Base-by-base conservation (phyloP, 768 basidiomycete species). In the Podaxis sp. region DNA sequence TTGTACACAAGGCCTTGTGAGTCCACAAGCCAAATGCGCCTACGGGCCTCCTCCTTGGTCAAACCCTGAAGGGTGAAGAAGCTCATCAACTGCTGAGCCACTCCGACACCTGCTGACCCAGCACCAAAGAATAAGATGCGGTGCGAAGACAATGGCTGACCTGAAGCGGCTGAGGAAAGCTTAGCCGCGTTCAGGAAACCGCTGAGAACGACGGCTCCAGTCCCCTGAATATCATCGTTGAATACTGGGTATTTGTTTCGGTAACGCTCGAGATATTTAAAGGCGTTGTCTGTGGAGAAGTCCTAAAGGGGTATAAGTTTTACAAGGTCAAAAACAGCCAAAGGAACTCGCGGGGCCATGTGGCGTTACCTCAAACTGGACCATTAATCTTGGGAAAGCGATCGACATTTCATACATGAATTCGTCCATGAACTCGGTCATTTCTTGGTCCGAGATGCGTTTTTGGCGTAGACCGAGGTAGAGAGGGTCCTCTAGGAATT, bases 91-190 rank as follows among this genome's bases (percentile, higher is more conserved):
- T 96, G 94, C 76, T 85, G 87, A 61, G 90, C 95, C 50, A 98
- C 95, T 51, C 95, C 96, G 57, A 97, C 91, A 65, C 94, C 95
- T 2, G 93, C 92, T 25, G 89, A 91, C 4, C 96, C 96, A 3
- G 95, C 93, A 17, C 96, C 96, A 59, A 93, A 88, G 82, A 98
- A 96, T 47, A 96, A 84, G 68, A 97, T 93, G 41, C 87, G 85
- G 70, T 96, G 95, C 33, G 87, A 84, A 37, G 79, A 77, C 43
- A 94, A 77, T 7, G 90, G 82, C 7, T 76, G 75, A 4, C 88
- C 88, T n/a, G 89, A 89, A 2, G 89, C 89, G 3, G 77, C 82
- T 19, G 87, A 86, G 0, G 91, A 83, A 40, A 94, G 79, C 64
- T 85, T 87, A 24, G 93, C 92, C 41, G 95, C 96, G 67, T 93